Conservation (phyloP, 2,329 filamentous ascomycete genomes). For the Lecanicillium sp. region DNA sequence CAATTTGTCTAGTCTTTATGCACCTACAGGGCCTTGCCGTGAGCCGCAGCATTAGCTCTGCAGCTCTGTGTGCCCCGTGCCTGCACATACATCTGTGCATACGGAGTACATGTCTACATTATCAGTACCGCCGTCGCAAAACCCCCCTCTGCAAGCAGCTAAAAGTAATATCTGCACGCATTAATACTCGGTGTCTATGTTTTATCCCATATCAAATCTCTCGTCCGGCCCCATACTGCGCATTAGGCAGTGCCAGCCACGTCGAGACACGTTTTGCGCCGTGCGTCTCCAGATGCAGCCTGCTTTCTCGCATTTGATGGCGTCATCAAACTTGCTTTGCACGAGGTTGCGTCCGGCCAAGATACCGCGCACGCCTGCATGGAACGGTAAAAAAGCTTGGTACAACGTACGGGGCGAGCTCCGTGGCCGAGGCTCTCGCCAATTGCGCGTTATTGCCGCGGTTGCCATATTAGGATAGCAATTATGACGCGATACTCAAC, state of each 20-base stretch:
- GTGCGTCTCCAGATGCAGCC: neutral
- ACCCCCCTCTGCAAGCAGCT: neutral
- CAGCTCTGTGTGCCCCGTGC: slow-evolving; percentile 3
- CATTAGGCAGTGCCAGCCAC: slow-evolving; percentile 3
- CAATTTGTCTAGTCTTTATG: slow-evolving; percentile 3
- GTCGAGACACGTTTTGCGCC: neutral
- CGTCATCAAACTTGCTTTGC: slow-evolving; percentile 1
- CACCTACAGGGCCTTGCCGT: slow-evolving; percentile 8
- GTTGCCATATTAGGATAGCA: neutral
- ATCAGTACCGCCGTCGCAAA: slow-evolving; percentile 8
- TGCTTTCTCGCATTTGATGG: slow-evolving; percentile 3
- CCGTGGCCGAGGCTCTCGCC: slow-evolving; percentile 2
- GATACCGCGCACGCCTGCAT: neutral
- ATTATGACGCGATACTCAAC: neutral
- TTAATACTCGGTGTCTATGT: neutral
- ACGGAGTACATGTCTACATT: neutral
- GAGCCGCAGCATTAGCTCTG: slow-evolving; percentile 9
- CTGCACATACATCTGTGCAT: slow-evolving; percentile 4
- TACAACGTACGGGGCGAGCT: neutral
- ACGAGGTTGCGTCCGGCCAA: neutral
- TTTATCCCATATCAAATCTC: slow-evolving; percentile 1
- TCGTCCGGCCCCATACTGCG: neutral
- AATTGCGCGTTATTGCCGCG: slow-evolving; percentile 2
- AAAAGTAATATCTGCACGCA: slow-evolving; percentile 5
- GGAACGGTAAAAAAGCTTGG: neutral